Evolutionary conservation across 2,329 filamentous ascomycete genomes (phyloP), one percentile per base, ranked within the genome.

Genomic region (Capronia epimyces): DNA sequence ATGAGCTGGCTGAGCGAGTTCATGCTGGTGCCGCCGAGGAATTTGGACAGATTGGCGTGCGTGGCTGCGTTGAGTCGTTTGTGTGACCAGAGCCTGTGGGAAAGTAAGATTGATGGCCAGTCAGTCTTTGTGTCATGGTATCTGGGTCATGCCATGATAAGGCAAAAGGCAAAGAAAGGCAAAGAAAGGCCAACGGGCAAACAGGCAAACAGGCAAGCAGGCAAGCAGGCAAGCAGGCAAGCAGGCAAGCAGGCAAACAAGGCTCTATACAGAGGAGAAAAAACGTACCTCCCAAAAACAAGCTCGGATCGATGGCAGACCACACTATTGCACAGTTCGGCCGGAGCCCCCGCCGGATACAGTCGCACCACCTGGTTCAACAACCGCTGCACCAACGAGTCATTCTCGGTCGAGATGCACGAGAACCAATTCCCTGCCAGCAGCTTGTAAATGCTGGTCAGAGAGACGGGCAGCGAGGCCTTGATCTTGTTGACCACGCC

Each of bases 1-100:
- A 64, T 62, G 2, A 68, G 48, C 46, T 69, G 66, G 15, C 58
- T 47, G 24, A 69, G 55, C 8, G 63, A 52, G 8, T 58, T 59
- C 24, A 64, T 67, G 29, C 62, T 58, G 1, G 61, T 60, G 5
- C 67, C 68, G 8, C 29, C 41, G 1, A 50, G 24, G 32, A 50
- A 50, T 24, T 40, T 36, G 22, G 27, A 40, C 13, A 50, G 20
- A 16, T 50, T 50, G n/a, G 32, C 15, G 20, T 50, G 47, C 7
- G 47, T 50, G 2, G 40, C 41, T 2, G 31, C 13, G 41, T 50
- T 50, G 9, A 50, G 40, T 15, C 32, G 27, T 12, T 43, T 40
- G 16, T 50, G 47, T 5, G 27, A 37, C 47, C 47, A 50, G 18
- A 50, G 41, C 10, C 45, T 47, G 34, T 47, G n/a, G 41, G 3